phyloP scores from a whole-genome alignment of 192 early-diverging fungal genomes.

The Glomus cerebriforme region DNA sequence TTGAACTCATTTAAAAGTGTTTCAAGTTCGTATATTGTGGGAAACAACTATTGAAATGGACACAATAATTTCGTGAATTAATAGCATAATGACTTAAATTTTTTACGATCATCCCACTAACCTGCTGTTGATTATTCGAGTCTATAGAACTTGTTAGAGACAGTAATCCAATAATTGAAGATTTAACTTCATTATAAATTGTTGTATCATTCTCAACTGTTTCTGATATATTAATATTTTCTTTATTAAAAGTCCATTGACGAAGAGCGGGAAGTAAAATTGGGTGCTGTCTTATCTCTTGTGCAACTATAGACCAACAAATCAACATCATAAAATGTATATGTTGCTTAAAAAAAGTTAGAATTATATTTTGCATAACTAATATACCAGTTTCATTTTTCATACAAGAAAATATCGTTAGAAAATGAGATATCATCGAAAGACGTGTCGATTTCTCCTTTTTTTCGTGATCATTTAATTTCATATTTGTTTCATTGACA shows the following conservation, averaged over 20 bases:
- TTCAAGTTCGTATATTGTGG: not conserved
- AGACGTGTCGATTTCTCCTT: not conserved
- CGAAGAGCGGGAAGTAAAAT: not conserved
- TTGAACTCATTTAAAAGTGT: not conserved
- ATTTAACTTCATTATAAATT: constrained; percentile 1
- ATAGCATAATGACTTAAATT: too few species aligned
- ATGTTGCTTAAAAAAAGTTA: too few species aligned
- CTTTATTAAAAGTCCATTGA: not conserved
- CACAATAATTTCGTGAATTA: not conserved
- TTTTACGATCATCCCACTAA: not conserved
- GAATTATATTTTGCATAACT: too few species aligned
- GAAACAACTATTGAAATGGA: not conserved
- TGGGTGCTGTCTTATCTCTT: not conserved
- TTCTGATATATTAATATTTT: not conserved
- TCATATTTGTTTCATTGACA: not conserved
- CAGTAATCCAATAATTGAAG: not conserved
- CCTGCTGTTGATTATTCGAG: not conserved
- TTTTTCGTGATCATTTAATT: not conserved
- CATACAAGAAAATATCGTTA: not conserved
- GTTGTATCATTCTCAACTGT: not conserved
- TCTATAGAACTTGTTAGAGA: not conserved
- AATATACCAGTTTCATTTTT: constrained; percentile 1
- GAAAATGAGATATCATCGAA: not conserved
- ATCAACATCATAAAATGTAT: too few species aligned
- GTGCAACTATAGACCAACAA: not conserved